Conservation (phyloP, 2,329 filamentous ascomycete species). For the Sclerotinia sclerotiorum region DNA sequence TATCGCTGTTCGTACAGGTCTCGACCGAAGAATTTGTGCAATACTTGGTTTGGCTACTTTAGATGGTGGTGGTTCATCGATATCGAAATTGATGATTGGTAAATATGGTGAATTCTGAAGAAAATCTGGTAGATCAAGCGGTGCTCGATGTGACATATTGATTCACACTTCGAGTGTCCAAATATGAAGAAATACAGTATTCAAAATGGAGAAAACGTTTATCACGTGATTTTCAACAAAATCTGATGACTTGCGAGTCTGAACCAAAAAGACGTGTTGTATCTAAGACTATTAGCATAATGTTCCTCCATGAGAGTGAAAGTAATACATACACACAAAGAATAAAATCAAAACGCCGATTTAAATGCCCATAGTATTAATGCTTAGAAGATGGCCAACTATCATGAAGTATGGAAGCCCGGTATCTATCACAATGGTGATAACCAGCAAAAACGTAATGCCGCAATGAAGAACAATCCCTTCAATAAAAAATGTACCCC, state of each 20-base stretch:
- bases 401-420: not conserved
- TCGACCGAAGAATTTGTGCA: slow-evolving; percentile 43
- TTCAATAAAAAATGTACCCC: not conserved
- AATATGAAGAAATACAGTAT: not conserved
- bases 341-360: not conserved
- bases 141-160: not conserved
- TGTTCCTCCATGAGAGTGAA: too few relatives aligned
- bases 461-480: not conserved
- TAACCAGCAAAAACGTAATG: not conserved
- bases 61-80: slow-evolving; percentile 16
- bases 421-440: not conserved
- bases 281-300: not conserved
- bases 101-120: slow-evolving; percentile 37
- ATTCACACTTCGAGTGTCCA: not conserved
- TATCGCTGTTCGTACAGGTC: slow-evolving; percentile 39
- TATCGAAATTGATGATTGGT: slow-evolving; percentile 19
- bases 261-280: not conserved
- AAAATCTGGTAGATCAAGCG: slow-evolving; percentile 31
- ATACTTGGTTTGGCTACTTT: slow-evolving; percentile 38
- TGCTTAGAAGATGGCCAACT: not conserved
- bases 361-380: not conserved
- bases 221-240: not conserved
- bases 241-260: too few relatives aligned
- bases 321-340: not conserved
- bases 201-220: not conserved